Conservation (phyloP, 495 filamentous ascomycete species). For the Cercophora scortea region DNA sequence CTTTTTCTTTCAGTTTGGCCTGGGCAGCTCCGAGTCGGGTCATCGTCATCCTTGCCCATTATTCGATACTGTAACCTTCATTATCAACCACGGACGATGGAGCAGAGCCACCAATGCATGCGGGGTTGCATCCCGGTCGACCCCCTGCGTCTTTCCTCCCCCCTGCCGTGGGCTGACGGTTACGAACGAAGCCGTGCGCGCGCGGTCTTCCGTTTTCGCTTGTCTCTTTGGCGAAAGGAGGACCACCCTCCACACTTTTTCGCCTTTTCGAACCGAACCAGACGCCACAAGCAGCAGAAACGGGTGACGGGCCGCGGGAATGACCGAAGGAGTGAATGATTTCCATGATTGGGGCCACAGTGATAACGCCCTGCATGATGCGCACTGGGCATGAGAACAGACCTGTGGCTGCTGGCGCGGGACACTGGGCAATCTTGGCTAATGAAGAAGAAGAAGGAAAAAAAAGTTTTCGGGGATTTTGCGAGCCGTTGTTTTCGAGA, state of each 20-base stretch:
- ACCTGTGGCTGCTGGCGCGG: too few relatives aligned
- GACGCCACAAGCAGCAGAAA: neutral
- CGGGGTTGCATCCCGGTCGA: neutral
- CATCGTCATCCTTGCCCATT: neutral
- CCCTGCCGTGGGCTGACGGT: neutral
- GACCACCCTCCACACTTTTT: too few relatives aligned
- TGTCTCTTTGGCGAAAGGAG: neutral
- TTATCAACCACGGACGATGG: too few relatives aligned
- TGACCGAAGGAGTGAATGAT: neutral
- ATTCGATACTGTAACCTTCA: too few relatives aligned
- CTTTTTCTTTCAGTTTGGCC: too few relatives aligned
- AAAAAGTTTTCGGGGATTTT: too few relatives aligned
- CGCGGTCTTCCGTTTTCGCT: neutral
- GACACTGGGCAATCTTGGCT: too few relatives aligned
- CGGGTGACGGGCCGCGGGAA: neutral
- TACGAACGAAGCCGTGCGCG: neutral
- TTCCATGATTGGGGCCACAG: neutral
- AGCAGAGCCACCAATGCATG: neutral
- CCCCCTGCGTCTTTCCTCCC: neutral
- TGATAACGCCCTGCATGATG: neutral
- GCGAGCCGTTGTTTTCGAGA: too few relatives aligned
- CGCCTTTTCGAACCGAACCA: too few relatives aligned
- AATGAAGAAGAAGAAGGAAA: too few relatives aligned
- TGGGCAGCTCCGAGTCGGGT: neutral
- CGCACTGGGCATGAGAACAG: neutral